Evolutionary conservation across 805 yeast species (phyloP).

Genomic region (Metschnikowia lachancei): DNA sequence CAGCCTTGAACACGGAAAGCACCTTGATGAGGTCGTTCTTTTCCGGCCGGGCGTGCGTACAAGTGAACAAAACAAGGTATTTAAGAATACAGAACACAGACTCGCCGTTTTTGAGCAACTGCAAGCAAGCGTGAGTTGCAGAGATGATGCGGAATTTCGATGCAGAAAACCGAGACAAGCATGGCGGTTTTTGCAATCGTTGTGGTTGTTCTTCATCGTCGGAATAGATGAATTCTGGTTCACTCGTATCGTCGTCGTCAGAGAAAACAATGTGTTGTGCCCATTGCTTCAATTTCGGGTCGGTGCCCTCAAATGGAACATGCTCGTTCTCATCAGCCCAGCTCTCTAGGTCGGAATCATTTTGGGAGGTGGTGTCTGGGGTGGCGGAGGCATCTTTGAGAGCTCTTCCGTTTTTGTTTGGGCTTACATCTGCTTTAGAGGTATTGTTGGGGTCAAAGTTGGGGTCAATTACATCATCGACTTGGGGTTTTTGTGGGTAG

Average conservation of each 20-base stretch:
- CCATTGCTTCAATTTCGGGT: conserved; percentile 11
- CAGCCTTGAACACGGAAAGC: conserved; percentile 21
- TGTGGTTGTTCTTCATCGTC: conserved; percentile 3
- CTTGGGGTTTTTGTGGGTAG: conserved; percentile 2
- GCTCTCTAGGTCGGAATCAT: conserved; percentile 5
- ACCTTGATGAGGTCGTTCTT: conserved; percentile 16
- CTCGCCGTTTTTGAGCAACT: conserved; percentile 29
- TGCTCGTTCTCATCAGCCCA: conserved; percentile 7
- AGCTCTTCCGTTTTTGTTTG: not conserved
- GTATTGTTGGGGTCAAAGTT: not conserved
- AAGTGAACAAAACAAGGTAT: conserved; percentile 25
- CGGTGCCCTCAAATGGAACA: not conserved
- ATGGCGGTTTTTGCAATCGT: no score
- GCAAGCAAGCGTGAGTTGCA: conserved; percentile 19
- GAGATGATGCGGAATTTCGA: conserved; percentile 15
- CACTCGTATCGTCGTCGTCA: conserved; percentile 30
- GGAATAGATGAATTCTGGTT: conserved; percentile 12
- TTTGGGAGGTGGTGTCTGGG: not conserved
- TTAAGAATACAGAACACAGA: conserved; percentile 27
- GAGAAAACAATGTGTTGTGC: conserved; percentile 28
- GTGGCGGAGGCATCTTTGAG: not conserved
- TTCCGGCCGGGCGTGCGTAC: conserved; percentile 20
- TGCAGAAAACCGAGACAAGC: conserved; percentile 3
- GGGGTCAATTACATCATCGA: not conserved
- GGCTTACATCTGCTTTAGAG: not conserved